Conservation (phyloP, 768 basidiomycete species). For the Trametes punicea region DNA sequence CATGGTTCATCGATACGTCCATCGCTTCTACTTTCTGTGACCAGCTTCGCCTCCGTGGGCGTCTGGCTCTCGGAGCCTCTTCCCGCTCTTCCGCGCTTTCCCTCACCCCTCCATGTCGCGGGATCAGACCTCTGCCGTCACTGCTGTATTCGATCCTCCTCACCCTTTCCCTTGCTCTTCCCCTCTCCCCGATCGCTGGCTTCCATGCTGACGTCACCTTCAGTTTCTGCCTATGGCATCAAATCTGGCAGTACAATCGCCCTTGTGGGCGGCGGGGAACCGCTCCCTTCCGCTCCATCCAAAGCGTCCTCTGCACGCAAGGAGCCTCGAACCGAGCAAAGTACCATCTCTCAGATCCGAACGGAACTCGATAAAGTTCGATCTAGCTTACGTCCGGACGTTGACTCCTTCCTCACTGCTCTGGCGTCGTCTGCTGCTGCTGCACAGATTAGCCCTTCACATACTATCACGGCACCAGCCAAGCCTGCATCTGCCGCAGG, state of each 20-base stretch:
- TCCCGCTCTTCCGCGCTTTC: background rate
- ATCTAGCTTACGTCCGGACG: slow-evolving; percentile 48
- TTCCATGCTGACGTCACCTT: slow-evolving; percentile 13
- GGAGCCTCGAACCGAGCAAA: slow-evolving; percentile 43
- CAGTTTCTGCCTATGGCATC: slow-evolving; percentile 76
- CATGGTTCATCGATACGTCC: slow-evolving; percentile 8
- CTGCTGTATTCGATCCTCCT: slow-evolving; percentile 7
- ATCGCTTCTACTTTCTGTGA: background rate
- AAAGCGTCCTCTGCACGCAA: slow-evolving; percentile 26
- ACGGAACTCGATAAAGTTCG: slow-evolving; percentile 52
- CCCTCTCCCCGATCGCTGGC: slow-evolving; percentile 7
- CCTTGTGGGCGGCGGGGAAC: slow-evolving; percentile 52
- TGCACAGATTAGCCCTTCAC: slow-evolving; percentile 1
- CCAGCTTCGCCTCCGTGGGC: background rate
- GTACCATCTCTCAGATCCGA: slow-evolving; percentile 51
- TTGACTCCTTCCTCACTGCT: slow-evolving; percentile 51
- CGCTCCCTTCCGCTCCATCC: slow-evolving; percentile 25
- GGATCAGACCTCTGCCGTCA: slow-evolving; percentile 16
- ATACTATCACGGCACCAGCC: slow-evolving; percentile 17
- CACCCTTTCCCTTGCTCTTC: background rate
- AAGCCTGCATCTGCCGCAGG: slow-evolving; percentile 20
- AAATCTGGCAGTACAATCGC: slow-evolving; percentile 65
- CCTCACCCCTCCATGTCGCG: slow-evolving; percentile 2
- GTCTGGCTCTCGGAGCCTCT: background rate
- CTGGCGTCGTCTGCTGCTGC: slow-evolving; percentile 24